phyloP scores from a whole-genome alignment of 1,139 yeast species.

The Fermentozyma sake region DNA sequence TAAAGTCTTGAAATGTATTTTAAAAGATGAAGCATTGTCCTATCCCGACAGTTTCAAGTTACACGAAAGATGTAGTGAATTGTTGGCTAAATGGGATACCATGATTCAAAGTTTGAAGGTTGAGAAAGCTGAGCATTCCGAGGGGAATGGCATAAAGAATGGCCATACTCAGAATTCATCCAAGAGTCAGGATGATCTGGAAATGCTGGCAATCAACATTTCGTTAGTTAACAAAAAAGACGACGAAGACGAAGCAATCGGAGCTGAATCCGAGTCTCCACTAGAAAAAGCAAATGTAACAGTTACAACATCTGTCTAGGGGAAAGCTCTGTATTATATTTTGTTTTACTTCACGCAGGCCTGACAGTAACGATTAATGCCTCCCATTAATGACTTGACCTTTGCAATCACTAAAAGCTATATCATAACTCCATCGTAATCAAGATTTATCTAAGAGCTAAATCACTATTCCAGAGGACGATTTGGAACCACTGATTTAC shows the following conservation, averaged over 20 bases:
- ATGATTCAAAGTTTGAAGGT: slow-evolving; percentile 31
- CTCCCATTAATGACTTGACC: too few relatives aligned
- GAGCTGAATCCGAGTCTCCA: slow-evolving; percentile 1
- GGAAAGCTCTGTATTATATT: too few relatives aligned
- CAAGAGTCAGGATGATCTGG: slow-evolving; percentile 27
- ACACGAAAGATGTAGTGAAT: slow-evolving; percentile 42
- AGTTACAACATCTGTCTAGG: slow-evolving; percentile 8
- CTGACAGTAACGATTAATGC: too few relatives aligned
- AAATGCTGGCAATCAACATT: slow-evolving; percentile 21
- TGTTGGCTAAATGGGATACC: slow-evolving; percentile 43
- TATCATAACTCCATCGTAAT: too few relatives aligned
- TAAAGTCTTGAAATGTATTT: slow-evolving; percentile 48
- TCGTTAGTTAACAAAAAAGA: slow-evolving; percentile 9
- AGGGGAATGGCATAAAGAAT: slow-evolving; percentile 3
- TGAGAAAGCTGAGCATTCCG: slow-evolving; percentile 21
- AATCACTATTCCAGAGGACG: too few relatives aligned
- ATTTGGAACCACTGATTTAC: too few relatives aligned
- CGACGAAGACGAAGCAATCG: slow-evolving; percentile 8
- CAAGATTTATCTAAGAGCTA: too few relatives aligned
- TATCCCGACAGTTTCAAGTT: slow-evolving; percentile 45
- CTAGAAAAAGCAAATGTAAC: slow-evolving; percentile 6
- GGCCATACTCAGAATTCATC: slow-evolving; percentile 11
- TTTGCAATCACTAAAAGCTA: too few relatives aligned
- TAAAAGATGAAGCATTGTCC: slow-evolving; percentile 37
- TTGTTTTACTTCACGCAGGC: too few relatives aligned